Evolutionary conservation across 345 rosid species (phyloP), one percentile per base, ranked within the genome.

Genomic region (Syzygium aromaticum): DNA sequence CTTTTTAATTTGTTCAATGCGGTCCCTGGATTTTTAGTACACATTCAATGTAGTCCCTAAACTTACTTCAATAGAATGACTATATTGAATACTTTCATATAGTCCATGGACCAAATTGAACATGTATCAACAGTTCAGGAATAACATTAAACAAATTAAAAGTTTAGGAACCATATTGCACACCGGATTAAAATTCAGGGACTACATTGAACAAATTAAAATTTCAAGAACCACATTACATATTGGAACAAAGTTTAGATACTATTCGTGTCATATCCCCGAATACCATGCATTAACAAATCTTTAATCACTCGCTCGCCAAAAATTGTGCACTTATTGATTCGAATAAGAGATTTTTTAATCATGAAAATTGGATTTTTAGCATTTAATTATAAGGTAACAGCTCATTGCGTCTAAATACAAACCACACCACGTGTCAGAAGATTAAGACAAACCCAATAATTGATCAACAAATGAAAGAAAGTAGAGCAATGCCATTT

Each of bases 121-220:
- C 6, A 11, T 25, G 1, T 4, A 5, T 0, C 6, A 57, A 57
- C 25, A 25, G 0, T 57, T 25, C 0, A 0, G 0, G 2, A 0
- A 25, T 2, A 2, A 59, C 0, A 59, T 59, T 59, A 0, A 59
- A 59, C 7, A 59, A 59, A 59, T 0, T 23, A 2, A 56, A 56
- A 56, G 2, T 56, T 56, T 23, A 56, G 0, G 13, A 0, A 56
- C 11, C n/a, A 9, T 2, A 10, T 10, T 56, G 2, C 2, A 56
- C 0, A 56, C 11, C 4, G 11, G 7, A 4, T 11, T 56, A 56
- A 25, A 59, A 11, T 59, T 59, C 3, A 25, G 1, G 4, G 7
- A 59, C 46, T 43, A 59, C 0, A 27, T 27, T 59, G 0, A 59
- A 59, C 7, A 59, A 59, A 59, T 2, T 56, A 2, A 56, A 56